phyloP scores from a whole-genome alignment of 345 rosid genomes.

The Melastoma malabathricum region DNA sequence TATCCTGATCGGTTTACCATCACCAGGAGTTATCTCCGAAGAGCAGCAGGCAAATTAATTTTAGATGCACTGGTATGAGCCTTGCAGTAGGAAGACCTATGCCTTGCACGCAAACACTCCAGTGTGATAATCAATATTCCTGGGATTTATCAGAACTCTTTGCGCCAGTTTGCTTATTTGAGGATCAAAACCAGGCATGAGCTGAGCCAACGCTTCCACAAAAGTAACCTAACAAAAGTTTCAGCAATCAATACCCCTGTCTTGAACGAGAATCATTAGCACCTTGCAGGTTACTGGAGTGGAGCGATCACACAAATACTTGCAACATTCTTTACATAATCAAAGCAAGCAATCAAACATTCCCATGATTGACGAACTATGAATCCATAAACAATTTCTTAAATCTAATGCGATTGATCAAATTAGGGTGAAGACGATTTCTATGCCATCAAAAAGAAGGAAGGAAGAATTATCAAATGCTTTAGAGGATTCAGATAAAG shows the following conservation, averaged over 20 bases:
- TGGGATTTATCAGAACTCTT: constrained; percentile 83
- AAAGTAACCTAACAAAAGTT: constrained; percentile 66
- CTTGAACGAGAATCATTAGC: no score
- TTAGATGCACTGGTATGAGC: background rate
- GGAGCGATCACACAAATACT: no score
- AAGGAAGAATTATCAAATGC: no score
- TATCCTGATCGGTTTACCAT: constrained; percentile 86
- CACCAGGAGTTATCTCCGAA: constrained; percentile 81
- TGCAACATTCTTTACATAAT: no score
- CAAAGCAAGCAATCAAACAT: no score
- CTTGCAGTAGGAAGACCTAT: constrained; percentile 8
- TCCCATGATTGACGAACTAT: no score
- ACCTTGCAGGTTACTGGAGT: no score
- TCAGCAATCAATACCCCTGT: no score
- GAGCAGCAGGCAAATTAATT: constrained; percentile 4
- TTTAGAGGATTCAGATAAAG: background rate
- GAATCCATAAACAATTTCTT: no score
- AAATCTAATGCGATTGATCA: no score
- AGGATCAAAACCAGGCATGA: constrained; percentile 99
- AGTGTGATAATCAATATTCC: constrained; percentile 86
- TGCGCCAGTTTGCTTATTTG: constrained; percentile 95
- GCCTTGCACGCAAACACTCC: constrained; percentile 95
- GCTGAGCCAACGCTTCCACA: constrained; percentile 90
- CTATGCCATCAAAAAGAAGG: no score
- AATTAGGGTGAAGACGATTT: no score